phyloP scores from a whole-genome alignment of 1,284 basidiomycete genomes.

The Wallemia hederae region DNA sequence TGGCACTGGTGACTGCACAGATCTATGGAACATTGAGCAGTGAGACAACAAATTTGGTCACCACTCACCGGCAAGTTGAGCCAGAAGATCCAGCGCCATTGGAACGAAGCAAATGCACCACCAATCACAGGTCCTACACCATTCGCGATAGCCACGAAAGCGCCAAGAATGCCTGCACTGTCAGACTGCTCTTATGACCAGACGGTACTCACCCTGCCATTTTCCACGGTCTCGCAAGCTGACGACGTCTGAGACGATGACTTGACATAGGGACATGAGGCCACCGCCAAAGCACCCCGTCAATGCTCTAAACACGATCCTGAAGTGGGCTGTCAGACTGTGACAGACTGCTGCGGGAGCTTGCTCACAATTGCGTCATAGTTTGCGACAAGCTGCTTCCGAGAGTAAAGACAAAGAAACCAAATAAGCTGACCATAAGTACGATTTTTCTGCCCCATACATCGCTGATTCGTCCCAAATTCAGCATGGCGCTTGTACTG shows the following conservation, averaged over 20 bases:
- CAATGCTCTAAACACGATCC: neutral
- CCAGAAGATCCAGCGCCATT: slow-evolving; percentile 9
- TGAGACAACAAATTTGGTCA: too few relatives aligned
- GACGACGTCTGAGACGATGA: slow-evolving; percentile 9
- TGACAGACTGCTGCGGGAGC: too few relatives aligned
- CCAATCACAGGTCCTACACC: slow-evolving; percentile 9
- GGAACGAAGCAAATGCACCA: slow-evolving; percentile 5
- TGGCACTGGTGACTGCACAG: slow-evolving; percentile 6
- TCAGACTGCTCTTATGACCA: too few relatives aligned
- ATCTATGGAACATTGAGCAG: neutral
- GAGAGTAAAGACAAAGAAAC: neutral
- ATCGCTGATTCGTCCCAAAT: neutral
- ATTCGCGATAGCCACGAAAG: slow-evolving; percentile 8
- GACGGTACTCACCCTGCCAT: too few relatives aligned
- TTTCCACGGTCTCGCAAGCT: slow-evolving; percentile 1
- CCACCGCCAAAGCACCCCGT: slow-evolving; percentile 6
- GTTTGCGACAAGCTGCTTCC: neutral
- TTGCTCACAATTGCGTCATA: neutral
- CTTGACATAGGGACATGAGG: slow-evolving; percentile 8
- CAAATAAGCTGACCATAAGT: neutral
- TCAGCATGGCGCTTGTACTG: neutral
- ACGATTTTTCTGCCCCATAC: neutral
- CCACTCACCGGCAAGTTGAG: slow-evolving; percentile 7
- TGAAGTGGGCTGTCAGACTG: too few relatives aligned
- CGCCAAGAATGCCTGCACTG: slow-evolving; percentile 9